Evolutionary conservation across 1,284 basidiomycete species (phyloP).

Genomic region (Thelephora terrestris): DNA sequence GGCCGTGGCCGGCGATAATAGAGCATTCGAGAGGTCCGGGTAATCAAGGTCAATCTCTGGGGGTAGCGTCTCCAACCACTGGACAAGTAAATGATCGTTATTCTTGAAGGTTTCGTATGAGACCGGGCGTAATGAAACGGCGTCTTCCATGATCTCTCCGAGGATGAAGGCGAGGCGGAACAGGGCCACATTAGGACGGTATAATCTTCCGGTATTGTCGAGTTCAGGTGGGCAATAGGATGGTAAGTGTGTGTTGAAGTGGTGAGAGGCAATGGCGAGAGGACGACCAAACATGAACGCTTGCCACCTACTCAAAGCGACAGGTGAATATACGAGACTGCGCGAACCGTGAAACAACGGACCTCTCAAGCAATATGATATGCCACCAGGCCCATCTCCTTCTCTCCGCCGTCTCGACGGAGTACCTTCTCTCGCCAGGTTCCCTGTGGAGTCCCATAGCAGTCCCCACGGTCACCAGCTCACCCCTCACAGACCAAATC

Average conservation of each 20-base stretch:
- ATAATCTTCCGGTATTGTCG: conserved; percentile 52
- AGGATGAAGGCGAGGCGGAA: conserved; percentile 67
- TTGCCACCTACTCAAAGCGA: conserved; percentile 49
- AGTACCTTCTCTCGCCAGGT: conserved; percentile 63
- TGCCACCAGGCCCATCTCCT: conserved; percentile 84
- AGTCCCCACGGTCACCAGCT: conserved; percentile 59
- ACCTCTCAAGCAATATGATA: conserved; percentile 67
- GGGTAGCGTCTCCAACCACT: conserved; percentile 68
- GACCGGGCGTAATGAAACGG: conserved; percentile 63
- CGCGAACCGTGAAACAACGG: conserved; percentile 11
- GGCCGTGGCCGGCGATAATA: conserved; percentile 46
- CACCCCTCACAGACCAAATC: conserved; percentile 63
- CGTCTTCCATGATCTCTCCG: conserved; percentile 75
- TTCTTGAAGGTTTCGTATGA: conserved; percentile 62
- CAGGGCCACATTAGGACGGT: conserved; percentile 61
- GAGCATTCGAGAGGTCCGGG: conserved; percentile 53
- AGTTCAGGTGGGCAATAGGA: conserved; percentile 48
- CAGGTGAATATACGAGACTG: neutral
- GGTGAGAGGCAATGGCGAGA: conserved; percentile 59
- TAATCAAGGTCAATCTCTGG: conserved; percentile 65
- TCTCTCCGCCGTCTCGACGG: conserved; percentile 56
- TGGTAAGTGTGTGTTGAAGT: conserved; percentile 70
- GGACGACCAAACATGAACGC: conserved; percentile 79
- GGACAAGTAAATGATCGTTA: conserved; percentile 53
- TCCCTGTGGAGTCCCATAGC: conserved; percentile 79